These are phyloP conservation scores for Aspergillus brasiliensis DNA, from an alignment of 2,329 filamentous ascomycete genomes.

Conservation along the genomic window DNA sequence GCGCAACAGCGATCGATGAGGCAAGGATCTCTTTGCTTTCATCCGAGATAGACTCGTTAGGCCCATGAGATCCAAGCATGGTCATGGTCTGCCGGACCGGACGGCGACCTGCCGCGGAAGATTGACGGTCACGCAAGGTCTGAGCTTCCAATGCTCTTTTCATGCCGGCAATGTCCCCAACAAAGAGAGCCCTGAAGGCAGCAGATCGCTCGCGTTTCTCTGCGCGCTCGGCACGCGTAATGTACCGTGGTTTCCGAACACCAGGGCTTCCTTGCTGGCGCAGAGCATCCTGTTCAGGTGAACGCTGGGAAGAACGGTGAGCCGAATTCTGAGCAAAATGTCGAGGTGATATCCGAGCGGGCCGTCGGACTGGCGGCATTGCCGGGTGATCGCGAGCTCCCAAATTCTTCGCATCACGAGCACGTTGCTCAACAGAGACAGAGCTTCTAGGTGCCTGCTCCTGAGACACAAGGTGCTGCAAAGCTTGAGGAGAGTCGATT, in stretches of 20 bases:
- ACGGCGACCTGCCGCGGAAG: background rate
- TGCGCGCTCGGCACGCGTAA: slow-evolving; percentile 3
- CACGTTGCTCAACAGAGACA: no score
- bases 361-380: background rate
- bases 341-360: background rate
- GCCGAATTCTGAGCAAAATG: no score
- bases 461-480: background rate
- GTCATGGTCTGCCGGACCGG: no score
- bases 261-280: background rate
- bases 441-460: no score
- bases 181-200: background rate
- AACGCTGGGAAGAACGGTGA: no score
- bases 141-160: background rate
- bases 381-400: no score
- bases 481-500: background rate
- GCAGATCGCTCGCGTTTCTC: background rate
- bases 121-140: background rate
- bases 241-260: slow-evolving; percentile 5
- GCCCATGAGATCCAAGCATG: no score
- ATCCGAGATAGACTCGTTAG: no score
- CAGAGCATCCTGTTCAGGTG: no score
- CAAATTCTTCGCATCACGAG: no score
- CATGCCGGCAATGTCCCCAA: background rate
- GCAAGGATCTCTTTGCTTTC: no score
- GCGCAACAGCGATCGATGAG: background rate